A percentile compares a stretch with the other conserved stretches of the same genome.
These are phyloP conservation scores for Microbotryum silenes-acaulis DNA, from an alignment of 1,284 basidiomycete species.

Conservation along the genomic window DNA sequence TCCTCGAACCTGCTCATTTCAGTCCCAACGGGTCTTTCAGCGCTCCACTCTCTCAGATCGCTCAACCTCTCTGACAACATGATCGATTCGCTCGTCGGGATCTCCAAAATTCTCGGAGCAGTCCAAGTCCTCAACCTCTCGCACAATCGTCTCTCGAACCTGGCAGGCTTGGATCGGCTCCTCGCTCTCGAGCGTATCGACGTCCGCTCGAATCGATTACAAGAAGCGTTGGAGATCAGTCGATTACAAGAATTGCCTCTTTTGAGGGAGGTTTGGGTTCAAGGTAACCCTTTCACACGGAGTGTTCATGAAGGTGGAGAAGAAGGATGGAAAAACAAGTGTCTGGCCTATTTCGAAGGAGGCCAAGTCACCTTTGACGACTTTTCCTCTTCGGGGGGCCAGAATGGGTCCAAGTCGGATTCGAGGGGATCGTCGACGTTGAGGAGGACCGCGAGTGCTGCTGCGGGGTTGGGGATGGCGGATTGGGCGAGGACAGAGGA, in stretches of 20 bases:
- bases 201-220: constrained; percentile 69
- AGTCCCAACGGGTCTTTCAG: constrained; percentile 56
- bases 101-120: constrained; percentile 66
- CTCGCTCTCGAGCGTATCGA: constrained; percentile 75
- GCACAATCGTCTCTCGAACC: constrained; percentile 79
- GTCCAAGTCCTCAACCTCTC: constrained; percentile 68
- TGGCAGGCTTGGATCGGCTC: constrained; percentile 86
- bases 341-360: constrained; percentile 29
- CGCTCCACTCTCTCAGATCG: constrained; percentile 66
- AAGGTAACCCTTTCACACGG: constrained; percentile 63
- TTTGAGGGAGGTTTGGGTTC: constrained; percentile 66
- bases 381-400: constrained; percentile 6
- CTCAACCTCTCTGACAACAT: constrained; percentile 92
- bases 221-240: constrained; percentile 78
- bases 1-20: constrained; percentile 43
- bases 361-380: constrained; percentile 3
- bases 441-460: background rate
- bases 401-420: constrained; percentile 20
- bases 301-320: constrained; percentile 20
- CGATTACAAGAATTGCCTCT: constrained; percentile 70
- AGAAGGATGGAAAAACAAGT: constrained; percentile 20
- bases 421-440: constrained; percentile 6
- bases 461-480: background rate
- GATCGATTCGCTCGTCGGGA: constrained; percentile 88
- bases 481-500: constrained; percentile 4